phyloP scores from a whole-genome alignment of 106 monocot genomes.

The Hemerocallis citrina region DNA sequence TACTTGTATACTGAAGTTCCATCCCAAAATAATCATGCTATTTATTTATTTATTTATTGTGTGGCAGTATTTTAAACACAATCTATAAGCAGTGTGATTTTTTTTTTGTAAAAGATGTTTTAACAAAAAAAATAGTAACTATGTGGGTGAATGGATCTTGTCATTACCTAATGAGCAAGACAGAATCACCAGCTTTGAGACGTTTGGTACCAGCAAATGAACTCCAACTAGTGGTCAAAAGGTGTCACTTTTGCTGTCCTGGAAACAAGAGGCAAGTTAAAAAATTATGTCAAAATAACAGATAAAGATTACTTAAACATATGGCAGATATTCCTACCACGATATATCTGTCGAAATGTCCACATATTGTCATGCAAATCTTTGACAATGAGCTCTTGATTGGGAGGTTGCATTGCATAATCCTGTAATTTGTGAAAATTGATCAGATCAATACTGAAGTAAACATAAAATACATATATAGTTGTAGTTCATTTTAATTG shows the following conservation, averaged over 20 bases:
- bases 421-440: constrained; percentile 41
- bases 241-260: constrained; percentile 93
- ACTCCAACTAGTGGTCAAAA: constrained; percentile 89
- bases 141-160: no score
- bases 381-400: constrained; percentile 71
- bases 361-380: constrained; percentile 80
- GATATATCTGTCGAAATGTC: constrained; percentile 89
- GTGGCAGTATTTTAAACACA: no score
- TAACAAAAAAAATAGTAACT: no score
- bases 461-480: no score
- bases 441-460: background rate
- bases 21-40: no score
- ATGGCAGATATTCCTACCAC: constrained; percentile 31
- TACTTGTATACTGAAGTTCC: no score
- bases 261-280: constrained; percentile 16
- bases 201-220: constrained; percentile 76
- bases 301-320: no score
- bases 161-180: constrained; percentile 85
- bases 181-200: constrained; percentile 84
- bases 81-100: no score
- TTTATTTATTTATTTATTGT: no score
- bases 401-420: constrained; percentile 82
- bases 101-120: no score
- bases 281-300: background rate
- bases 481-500: no score